A percentile compares a stretch with the other conserved stretches of the same genome.
Evolutionary conservation across 805 yeast species (phyloP).

Genomic region (Kazachstania psychrophila): DNA sequence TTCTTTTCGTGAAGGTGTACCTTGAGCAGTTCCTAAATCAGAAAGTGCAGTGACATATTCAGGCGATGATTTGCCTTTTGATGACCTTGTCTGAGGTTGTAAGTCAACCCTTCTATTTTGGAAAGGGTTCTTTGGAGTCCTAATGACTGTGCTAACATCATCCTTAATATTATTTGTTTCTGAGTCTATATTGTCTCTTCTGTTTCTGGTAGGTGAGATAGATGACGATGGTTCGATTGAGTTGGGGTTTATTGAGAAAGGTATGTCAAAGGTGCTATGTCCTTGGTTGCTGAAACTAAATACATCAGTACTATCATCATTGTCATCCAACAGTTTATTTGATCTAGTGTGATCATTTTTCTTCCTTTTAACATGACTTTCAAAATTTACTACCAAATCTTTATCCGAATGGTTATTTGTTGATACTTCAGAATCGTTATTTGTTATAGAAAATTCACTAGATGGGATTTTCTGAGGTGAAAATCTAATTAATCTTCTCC

Average conservation of each 20-base stretch:
- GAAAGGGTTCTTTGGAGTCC: background rate
- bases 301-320: slow-evolving; percentile 28
- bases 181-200: background rate
- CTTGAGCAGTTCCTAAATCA: background rate
- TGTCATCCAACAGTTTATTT: slow-evolving; percentile 26
- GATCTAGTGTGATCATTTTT: slow-evolving; percentile 13
- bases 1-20: background rate
- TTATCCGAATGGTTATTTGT: slow-evolving; percentile 6
- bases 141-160: too few relatives aligned
- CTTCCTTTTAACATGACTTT: slow-evolving; percentile 16
- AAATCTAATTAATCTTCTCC: background rate
- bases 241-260: slow-evolving; percentile 2
- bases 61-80: slow-evolving; percentile 2
- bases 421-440: background rate
- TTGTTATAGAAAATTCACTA: background rate
- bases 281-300: slow-evolving; percentile 27
- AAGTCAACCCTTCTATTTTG: background rate
- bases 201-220: background rate
- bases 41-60: slow-evolving; percentile 3
- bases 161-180: too few relatives aligned
- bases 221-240: background rate
- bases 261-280: slow-evolving; percentile 23
- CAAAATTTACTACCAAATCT: slow-evolving; percentile 16
- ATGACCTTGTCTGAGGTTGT: background rate
- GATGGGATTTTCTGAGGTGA: slow-evolving; percentile 6